phyloP scores from a whole-genome alignment of 139 green algal species.

The Volvox reticuliferus region DNA sequence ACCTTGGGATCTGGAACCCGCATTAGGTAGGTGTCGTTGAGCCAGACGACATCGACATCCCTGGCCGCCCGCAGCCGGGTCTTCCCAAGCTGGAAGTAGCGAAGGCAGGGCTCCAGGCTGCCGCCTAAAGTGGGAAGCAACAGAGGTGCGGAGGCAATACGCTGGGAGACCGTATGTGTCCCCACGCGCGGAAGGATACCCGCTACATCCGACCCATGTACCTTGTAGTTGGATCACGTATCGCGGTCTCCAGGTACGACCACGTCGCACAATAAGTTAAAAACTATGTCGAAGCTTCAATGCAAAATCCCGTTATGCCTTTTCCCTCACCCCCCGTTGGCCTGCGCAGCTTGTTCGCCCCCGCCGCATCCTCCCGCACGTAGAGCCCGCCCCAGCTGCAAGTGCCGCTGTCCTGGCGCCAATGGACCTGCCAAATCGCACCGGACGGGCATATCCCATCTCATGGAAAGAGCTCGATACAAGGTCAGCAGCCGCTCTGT shows the following conservation, averaged over 20 bases:
- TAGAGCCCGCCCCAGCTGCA: slow-evolving; percentile 20
- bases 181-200: not conserved
- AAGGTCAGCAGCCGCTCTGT: not conserved
- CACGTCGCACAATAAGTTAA: not conserved
- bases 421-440: slow-evolving; percentile 18
- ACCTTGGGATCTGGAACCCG: not conserved
- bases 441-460: too few relatives aligned
- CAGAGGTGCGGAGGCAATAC: not conserved
- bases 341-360: not conserved
- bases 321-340: not conserved
- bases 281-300: not conserved
- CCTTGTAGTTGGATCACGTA: not conserved
- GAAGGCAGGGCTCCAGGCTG: not conserved
- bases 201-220: not conserved
- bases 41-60: slow-evolving; percentile 15
- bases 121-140: not conserved
- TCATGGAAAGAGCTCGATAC: not conserved
- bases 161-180: not conserved
- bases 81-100: slow-evolving; percentile 9
- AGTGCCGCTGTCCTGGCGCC: not conserved
- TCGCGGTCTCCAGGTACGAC: not conserved
- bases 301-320: too few relatives aligned
- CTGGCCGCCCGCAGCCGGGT: not conserved
- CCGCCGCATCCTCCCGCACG: slow-evolving; percentile 1
- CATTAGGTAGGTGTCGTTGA: slow-evolving; percentile 6